Evolutionary conservation across 2,329 filamentous ascomycete genomes (phyloP), one percentile per base, ranked within the genome.

Genomic region (Colletotrichum falcatum): DNA sequence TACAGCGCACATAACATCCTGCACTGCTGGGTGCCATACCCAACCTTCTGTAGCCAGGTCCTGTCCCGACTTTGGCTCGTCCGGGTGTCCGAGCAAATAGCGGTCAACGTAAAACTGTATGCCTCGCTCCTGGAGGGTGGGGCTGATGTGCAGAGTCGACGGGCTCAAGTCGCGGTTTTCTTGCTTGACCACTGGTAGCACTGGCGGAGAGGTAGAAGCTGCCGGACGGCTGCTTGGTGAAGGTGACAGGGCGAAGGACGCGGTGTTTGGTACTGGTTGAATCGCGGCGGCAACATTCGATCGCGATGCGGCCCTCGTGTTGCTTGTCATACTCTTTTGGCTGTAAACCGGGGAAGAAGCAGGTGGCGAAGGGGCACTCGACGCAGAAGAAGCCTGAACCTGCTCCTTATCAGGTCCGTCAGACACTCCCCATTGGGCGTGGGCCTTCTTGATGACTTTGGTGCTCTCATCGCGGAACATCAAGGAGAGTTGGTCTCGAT

Each of bases 381-480:
- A 65, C 33, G 46, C 48, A n/a, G 55, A 61, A n/a, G 55, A 61
- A 6, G 65, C 28, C 42, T 49, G 48, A 4, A 30, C 16, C 14
- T 54, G 42, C 12, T 54, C 53, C 3, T 61, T 58, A 9, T 56
- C 69, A 33, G 65, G 56, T n/a, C 54, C 49, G 26, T 71, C 66
- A 26, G 65, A 35, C 20, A 71, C 60, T 1, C 82, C 83, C 85
- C 82, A 87, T 78, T 83, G 85, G 33, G 85, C 86, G 65, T 87
- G 85, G 26, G 86, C 86, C 76, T 89, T 90, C 72, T 84, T 84
- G 33, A 88, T 86, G 55, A 91, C 88, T 74, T 90, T 88, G 74
- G 83, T 86, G 74, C 87, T 91, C 79, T 91, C 89, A 80, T 91
- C 89, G 46, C 89, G 87, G 76, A 91, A 91, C 85, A 91, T 87